These are phyloP conservation scores for Lippia alba DNA, from an alignment of 305 asterid genomes.

Conservation along the genomic window DNA sequence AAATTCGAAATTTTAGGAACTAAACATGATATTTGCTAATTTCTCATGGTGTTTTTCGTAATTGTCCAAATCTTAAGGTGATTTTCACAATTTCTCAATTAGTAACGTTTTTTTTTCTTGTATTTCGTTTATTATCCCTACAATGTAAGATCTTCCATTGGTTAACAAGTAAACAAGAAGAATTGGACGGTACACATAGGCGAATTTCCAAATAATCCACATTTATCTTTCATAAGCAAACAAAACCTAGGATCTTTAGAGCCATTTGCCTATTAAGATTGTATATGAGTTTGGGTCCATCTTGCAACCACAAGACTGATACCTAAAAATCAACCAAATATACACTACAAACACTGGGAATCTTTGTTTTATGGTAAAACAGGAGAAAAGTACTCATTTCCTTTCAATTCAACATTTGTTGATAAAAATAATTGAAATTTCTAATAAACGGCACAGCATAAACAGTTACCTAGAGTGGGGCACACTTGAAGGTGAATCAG, in stretches of 20 bases:
- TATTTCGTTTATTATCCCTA: slow-evolving; percentile 9
- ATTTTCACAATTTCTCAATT: too few species aligned
- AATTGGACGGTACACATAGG: slow-evolving; percentile 1
- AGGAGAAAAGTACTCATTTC: background rate
- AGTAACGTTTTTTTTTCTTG: slow-evolving; percentile 1
- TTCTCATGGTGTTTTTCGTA: too few species aligned
- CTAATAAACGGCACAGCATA: slow-evolving; percentile 26
- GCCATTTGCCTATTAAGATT: slow-evolving; percentile 22
- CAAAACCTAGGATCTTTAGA: slow-evolving; percentile 4
- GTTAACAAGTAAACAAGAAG: slow-evolving; percentile 10
- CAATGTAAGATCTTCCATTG: slow-evolving; percentile 7
- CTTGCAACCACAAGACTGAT: background rate
- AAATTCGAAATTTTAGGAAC: too few species aligned
- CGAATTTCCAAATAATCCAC: background rate
- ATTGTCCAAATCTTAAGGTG: too few species aligned
- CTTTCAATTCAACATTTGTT: background rate
- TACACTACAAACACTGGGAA: background rate
- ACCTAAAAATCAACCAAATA: background rate
- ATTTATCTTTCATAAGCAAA: background rate
- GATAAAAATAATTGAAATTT: slow-evolving; percentile 1
- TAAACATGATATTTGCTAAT: too few species aligned
- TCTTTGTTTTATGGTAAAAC: slow-evolving; percentile 6
- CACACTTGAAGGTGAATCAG: slow-evolving; percentile 32
- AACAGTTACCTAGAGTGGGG: slow-evolving; percentile 37
- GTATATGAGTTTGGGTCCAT: background rate